A percentile compares a stretch with the other conserved stretches of the same genome.
phyloP scores from a whole-genome alignment of 305 asterid genomes.

The Plantago coronopus region DNA sequence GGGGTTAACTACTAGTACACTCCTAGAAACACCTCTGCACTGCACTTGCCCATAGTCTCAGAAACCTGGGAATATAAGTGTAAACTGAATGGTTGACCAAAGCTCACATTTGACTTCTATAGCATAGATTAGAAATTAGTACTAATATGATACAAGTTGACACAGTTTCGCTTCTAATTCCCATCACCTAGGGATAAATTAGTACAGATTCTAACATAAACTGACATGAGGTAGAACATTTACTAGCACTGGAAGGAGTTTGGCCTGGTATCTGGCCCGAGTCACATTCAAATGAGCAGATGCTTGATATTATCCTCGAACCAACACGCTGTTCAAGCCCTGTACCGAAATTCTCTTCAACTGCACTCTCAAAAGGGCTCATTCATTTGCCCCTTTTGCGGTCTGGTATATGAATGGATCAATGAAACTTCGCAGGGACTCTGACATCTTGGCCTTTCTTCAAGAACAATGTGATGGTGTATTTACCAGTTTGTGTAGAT shows the following conservation, averaged over 20 bases:
- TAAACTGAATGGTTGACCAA: too few relatives aligned
- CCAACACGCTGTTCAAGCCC: background rate
- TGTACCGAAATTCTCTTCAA: background rate
- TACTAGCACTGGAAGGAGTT: background rate
- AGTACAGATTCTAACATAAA: background rate
- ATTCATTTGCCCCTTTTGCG: background rate
- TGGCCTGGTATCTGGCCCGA: background rate
- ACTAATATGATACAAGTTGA: background rate
- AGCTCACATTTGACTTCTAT: background rate
- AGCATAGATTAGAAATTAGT: background rate
- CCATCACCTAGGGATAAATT: background rate
- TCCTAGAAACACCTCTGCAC: too few relatives aligned
- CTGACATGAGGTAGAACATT: background rate
- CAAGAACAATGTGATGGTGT: background rate
- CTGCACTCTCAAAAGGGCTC: background rate
- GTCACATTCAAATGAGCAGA: background rate
- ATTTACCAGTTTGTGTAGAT: background rate
- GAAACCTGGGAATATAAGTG: too few relatives aligned
- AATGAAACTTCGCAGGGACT: background rate
- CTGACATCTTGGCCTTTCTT: background rate
- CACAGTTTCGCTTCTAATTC: background rate
- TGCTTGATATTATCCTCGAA: background rate
- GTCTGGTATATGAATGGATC: constrained; percentile 4
- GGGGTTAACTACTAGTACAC: too few relatives aligned
- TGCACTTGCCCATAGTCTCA: too few relatives aligned